Evolutionary conservation across 257 asterid genomes (phyloP), one percentile per base, ranked within the genome.

Genomic region (Linderniella brevidens): DNA sequence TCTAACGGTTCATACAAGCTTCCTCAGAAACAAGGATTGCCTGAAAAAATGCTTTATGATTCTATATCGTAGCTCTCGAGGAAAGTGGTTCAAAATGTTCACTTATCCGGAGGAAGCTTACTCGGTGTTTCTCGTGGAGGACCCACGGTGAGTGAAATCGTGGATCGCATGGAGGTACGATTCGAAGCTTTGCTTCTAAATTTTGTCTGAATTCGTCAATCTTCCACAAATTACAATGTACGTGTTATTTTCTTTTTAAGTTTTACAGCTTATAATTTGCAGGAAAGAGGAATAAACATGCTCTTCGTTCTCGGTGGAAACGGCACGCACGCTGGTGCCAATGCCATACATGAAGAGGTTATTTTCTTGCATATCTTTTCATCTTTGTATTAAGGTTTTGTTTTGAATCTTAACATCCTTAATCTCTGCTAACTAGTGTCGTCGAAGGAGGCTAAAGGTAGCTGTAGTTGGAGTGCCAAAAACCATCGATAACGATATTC

Each of bases 281-380:
- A 88, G 98, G 79, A 78, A 64, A 70, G 87, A 67, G 94, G 95
- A 57, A 78, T 88, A 58, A 84, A 80, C 58, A 80, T 88, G 95
- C 86, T 88, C 54, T 88, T 84, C 53, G 92, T 88, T 61, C 82
- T 88, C 25, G 98, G 98, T 60, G 98, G 98, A 68, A 84, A 88
- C 65, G 98, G 95, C 54, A 88, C 98, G 17, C 98, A 88, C 67
- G 95, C 95, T 65, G 98, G 95, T 48, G 95, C 98, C 60, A 74
- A 84, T 62, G 95, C 92, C 50, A 88, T 88, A 52, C 98, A 88
- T 49, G 72, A 80, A 50, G 95, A 88, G 98, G 98, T 88, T 41
- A 13, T 16, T 45, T 16, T 45, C 17, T 4, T 42, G 11, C 13
- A 42, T 8, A 14, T 42, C 17, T 42, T 42, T 42, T 42, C 17